Conservation (phyloP, 2,329 filamentous ascomycete genomes). For the Botryotinia calthae region DNA sequence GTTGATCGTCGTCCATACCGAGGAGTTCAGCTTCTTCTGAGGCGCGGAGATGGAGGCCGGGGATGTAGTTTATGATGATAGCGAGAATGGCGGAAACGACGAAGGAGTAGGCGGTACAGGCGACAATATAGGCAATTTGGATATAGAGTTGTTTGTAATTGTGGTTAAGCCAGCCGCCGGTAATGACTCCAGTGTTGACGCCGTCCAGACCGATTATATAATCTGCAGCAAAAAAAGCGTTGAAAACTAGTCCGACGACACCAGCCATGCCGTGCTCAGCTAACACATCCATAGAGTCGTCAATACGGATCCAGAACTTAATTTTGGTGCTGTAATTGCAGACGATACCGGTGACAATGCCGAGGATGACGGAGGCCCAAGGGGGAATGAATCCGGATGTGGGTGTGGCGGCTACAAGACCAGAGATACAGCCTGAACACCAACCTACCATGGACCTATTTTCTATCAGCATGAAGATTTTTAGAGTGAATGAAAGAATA, state of each 20-base stretch:
- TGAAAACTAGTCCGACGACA: constrained; percentile 69
- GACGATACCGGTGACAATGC: constrained; percentile 61
- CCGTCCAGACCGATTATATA: constrained; percentile 74
- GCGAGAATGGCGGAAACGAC: constrained; percentile 71
- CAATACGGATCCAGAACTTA: constrained; percentile 56
- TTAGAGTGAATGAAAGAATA: constrained; percentile 38
- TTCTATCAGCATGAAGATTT: background rate
- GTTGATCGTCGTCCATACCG: constrained; percentile 87
- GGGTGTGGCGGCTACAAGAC: constrained; percentile 67
- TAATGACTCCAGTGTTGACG: constrained; percentile 63
- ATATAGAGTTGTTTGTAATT: constrained; percentile 74
- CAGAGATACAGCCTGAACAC: constrained; percentile 70
- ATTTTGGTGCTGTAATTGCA: constrained; percentile 67
- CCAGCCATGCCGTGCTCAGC: constrained; percentile 69
- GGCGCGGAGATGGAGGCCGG: constrained; percentile 75
- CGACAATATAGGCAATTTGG: constrained; percentile 73
- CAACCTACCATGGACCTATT: constrained; percentile 71
- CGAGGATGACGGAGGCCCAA: constrained; percentile 66
- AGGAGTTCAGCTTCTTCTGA: constrained; percentile 80
- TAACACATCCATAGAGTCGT: constrained; percentile 70
- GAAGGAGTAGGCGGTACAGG: constrained; percentile 66
- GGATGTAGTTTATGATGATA: constrained; percentile 70
- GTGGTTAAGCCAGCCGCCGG: constrained; percentile 72
- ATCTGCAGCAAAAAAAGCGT: constrained; percentile 67
- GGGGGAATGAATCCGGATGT: constrained; percentile 67